Conservation (phyloP, 495 filamentous ascomycete genomes). For the Aspergillus biplanus region DNA sequence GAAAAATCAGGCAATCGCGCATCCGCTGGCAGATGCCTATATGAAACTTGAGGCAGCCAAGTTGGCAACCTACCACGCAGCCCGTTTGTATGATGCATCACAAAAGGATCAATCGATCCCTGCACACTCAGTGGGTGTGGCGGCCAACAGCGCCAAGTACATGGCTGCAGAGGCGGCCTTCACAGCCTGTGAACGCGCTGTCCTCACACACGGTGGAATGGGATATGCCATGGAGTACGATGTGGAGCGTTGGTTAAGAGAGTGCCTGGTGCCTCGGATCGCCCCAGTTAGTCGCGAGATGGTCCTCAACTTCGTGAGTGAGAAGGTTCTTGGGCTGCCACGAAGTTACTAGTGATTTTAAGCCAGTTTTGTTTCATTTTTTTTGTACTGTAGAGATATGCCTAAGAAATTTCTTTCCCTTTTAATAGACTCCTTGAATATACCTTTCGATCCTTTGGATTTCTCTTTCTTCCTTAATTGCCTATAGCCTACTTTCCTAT, state of each 20-base stretch:
- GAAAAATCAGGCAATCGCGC: slow-evolving; percentile 73
- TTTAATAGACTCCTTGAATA: too few species aligned
- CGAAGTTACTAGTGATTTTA: slow-evolving; percentile 49
- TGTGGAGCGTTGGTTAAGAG: slow-evolving; percentile 75
- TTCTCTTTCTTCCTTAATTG: too few species aligned
- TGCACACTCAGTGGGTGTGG: slow-evolving; percentile 68
- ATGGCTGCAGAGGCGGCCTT: slow-evolving; percentile 80
- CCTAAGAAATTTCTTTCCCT: too few species aligned
- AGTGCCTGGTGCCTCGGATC: slow-evolving; percentile 75
- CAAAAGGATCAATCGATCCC: slow-evolving; percentile 56
- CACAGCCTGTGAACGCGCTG: slow-evolving; percentile 70
- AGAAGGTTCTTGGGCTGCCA: slow-evolving; percentile 64
- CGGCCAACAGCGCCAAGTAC: slow-evolving; percentile 77
- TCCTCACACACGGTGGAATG: slow-evolving; percentile 73
- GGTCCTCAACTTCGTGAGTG: slow-evolving; percentile 79
- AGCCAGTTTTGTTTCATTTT: background rate
- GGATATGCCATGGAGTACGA: slow-evolving; percentile 80
- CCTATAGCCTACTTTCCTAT: too few species aligned
- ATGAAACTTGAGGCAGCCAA: slow-evolving; percentile 84
- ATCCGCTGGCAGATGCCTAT: slow-evolving; percentile 73
- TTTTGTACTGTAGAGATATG: background rate
- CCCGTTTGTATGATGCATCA: slow-evolving; percentile 68
- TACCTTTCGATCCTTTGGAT: too few species aligned
- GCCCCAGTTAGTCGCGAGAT: slow-evolving; percentile 78
- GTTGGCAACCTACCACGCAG: slow-evolving; percentile 76